Evolutionary conservation across 139 green algal species (phyloP).

Genomic region (Closterium sp.): DNA sequence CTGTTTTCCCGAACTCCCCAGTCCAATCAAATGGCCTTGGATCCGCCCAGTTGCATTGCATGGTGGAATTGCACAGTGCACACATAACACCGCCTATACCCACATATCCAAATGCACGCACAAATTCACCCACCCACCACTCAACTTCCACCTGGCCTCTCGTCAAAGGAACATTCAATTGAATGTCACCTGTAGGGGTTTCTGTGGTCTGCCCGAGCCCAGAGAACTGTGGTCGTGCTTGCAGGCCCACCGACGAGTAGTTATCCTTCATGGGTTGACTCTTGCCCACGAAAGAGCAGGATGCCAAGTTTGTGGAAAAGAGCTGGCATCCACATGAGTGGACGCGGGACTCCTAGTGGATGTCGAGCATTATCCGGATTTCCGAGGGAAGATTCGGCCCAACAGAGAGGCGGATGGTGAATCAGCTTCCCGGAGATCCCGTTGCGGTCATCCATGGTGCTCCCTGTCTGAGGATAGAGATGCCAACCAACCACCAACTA

Average conservation of each 20-base stretch:
- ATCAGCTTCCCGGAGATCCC: neutral
- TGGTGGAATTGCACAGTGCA: neutral
- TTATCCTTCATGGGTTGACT: too few species aligned
- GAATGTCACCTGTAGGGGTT: neutral
- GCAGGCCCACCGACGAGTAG: too few species aligned
- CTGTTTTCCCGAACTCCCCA: neutral
- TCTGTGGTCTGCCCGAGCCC: too few species aligned
- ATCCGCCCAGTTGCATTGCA: neutral
- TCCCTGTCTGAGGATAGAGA: too few species aligned
- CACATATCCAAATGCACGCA: too few species aligned
- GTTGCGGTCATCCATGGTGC: neutral
- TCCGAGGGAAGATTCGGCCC: neutral
- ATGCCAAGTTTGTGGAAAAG: neutral
- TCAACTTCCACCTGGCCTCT: neutral
- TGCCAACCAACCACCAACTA: too few species aligned
- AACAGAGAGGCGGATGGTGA: neutral
- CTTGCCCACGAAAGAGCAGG: neutral
- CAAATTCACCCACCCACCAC: neutral
- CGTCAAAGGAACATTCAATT: neutral
- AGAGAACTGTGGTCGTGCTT: neutral
- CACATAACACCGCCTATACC: too few species aligned
- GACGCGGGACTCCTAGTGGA: neutral
- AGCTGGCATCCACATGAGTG: neutral
- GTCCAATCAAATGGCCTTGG: neutral
- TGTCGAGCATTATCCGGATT: neutral